Evolutionary conservation across 129 eudicot species (phyloP).

Genomic region (Centella asiatica): DNA sequence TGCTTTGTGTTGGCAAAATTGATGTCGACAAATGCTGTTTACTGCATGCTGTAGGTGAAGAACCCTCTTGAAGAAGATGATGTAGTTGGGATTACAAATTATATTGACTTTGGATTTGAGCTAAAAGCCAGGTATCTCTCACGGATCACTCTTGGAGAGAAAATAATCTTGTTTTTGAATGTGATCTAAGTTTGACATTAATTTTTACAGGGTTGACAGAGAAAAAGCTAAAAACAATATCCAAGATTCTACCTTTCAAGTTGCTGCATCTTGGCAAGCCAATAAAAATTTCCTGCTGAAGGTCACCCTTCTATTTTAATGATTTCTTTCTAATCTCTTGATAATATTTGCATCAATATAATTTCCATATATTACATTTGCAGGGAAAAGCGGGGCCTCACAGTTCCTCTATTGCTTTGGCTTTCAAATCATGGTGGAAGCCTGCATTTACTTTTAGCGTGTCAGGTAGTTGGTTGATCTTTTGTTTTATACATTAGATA

Average conservation of each 20-base stretch:
- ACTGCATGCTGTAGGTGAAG: slow-evolving; percentile 45
- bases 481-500: neutral
- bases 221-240: slow-evolving; percentile 36
- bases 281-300: slow-evolving; percentile 77
- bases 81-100: slow-evolving; percentile 80
- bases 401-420: slow-evolving; percentile 70
- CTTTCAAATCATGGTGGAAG: slow-evolving; percentile 98
- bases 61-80: slow-evolving; percentile 72
- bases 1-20: neutral
- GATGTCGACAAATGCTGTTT: slow-evolving; percentile 13
- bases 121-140: slow-evolving; percentile 57
- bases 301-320: slow-evolving; percentile 26
- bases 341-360: neutral
- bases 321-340: neutral
- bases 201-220: slow-evolving; percentile 44
- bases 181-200: slow-evolving; percentile 9
- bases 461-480: slow-evolving; percentile 42
- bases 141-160: neutral
- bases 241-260: slow-evolving; percentile 79
- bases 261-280: slow-evolving; percentile 99
- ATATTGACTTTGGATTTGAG: slow-evolving; percentile 93
- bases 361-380: slow-evolving; percentile 1
- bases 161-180: neutral
- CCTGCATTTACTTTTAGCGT: slow-evolving; percentile 82
- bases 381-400: slow-evolving; percentile 91